Conservation (phyloP, 768 basidiomycete genomes). For the Suillus ampliporus region DNA sequence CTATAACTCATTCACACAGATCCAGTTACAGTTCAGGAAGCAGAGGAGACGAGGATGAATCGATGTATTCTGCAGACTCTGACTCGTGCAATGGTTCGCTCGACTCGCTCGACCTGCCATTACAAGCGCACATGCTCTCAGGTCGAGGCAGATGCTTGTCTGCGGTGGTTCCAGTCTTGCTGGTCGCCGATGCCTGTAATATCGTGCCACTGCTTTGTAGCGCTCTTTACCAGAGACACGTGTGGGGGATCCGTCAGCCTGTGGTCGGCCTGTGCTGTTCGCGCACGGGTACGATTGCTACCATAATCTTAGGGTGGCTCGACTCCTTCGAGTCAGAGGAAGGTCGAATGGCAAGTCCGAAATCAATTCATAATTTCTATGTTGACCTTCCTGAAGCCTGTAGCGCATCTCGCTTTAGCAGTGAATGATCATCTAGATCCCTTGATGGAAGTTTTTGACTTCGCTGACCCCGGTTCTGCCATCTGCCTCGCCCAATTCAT, state of each 20-base stretch:
- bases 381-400: slow-evolving; percentile 3
- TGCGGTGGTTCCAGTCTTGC: slow-evolving; percentile 10
- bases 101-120: slow-evolving; percentile 8
- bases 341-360: background rate
- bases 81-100: background rate
- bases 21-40: background rate
- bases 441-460: slow-evolving; percentile 1
- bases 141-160: background rate
- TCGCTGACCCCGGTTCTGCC: background rate
- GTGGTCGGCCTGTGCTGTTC: slow-evolving; percentile 11
- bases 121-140: slow-evolving; percentile 6
- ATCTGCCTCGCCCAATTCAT: slow-evolving; percentile 2
- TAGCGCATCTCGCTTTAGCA: background rate
- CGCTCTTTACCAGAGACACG: slow-evolving; percentile 9
- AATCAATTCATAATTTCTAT: background rate
- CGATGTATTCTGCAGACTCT: background rate
- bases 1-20: too few relatives aligned
- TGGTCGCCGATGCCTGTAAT: slow-evolving; percentile 9
- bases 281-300: background rate
- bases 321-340: background rate
- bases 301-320: slow-evolving; percentile 1
- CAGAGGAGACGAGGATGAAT: background rate
- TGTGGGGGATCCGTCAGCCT: slow-evolving; percentile 12
- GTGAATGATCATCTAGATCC: background rate
- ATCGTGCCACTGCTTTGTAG: slow-evolving; percentile 5